phyloP scores from a whole-genome alignment of 83 land plant genomes.

The Isoetes engelmannii region DNA sequence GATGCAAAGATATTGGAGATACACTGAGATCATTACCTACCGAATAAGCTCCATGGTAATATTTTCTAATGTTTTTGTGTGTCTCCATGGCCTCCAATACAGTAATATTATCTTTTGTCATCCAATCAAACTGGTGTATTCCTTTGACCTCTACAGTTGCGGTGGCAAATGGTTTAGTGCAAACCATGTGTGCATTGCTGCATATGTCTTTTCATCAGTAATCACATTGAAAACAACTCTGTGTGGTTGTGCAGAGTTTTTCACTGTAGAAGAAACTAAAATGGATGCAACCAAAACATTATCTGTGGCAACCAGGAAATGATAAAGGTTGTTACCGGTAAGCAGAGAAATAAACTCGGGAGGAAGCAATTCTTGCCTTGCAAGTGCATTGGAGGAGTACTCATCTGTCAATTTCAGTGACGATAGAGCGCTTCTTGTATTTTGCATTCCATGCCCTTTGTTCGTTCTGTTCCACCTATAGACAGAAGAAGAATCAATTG shows the following conservation, averaged over 20 bases:
- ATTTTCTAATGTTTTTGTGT: slow-evolving; percentile 47
- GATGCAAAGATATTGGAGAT: slow-evolving; percentile 63
- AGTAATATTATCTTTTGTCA: slow-evolving; percentile 76
- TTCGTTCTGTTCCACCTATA: slow-evolving; percentile 71
- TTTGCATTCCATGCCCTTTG: slow-evolving; percentile 54
- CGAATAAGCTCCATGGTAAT: slow-evolving; percentile 70
- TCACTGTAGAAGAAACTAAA: slow-evolving; percentile 66
- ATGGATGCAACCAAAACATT: slow-evolving; percentile 93
- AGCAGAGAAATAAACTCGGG: slow-evolving; percentile 79
- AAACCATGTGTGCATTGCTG: slow-evolving; percentile 98
- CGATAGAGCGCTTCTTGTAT: slow-evolving; percentile 72
- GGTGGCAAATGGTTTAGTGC: slow-evolving; percentile 61
- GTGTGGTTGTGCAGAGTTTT: slow-evolving; percentile 49
- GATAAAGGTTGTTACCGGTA: slow-evolving; percentile 62
- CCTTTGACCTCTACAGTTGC: slow-evolving; percentile 87
- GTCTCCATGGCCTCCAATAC: slow-evolving; percentile 82
- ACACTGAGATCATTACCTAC: slow-evolving; percentile 53
- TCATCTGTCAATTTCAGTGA: slow-evolving; percentile 86
- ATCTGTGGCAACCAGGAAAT: slow-evolving; percentile 73
- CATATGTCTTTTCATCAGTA: slow-evolving; percentile 92
- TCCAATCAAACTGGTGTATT: slow-evolving; percentile 84
- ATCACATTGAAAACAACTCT: slow-evolving; percentile 83
- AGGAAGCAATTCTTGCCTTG: slow-evolving; percentile 72
- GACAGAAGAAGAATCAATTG: background rate
- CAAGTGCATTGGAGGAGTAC: slow-evolving; percentile 87